Percentiles rank a stretch among this genome's conserved stretches.
Conservation (phyloP, 2,329 filamentous ascomycete species). For the Amauroascus niger region DNA sequence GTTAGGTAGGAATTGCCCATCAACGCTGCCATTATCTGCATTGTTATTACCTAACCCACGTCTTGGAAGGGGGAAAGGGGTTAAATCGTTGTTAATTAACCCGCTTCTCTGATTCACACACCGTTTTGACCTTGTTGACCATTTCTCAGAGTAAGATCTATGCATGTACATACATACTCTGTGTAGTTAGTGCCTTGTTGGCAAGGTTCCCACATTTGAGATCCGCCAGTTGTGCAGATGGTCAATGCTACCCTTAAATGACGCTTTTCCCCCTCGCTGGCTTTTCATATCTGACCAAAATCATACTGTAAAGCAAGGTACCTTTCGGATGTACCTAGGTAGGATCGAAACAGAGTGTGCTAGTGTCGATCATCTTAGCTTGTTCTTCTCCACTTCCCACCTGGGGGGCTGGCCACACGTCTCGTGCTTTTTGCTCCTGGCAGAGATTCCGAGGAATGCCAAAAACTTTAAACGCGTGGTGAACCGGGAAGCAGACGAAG, state of each 20-base stretch:
- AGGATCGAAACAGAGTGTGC: slow-evolving; percentile 2
- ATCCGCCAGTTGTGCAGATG: neutral
- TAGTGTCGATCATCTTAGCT: slow-evolving; percentile 7
- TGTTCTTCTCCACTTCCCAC: slow-evolving; percentile 3
- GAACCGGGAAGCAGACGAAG: neutral
- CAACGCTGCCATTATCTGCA: neutral
- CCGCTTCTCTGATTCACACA: neutral
- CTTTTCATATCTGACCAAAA: neutral
- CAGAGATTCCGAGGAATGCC: neutral
- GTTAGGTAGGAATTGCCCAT: neutral
- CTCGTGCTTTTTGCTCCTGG: neutral
- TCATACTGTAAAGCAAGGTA: neutral
- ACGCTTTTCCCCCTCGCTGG: neutral
- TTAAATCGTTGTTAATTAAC: neutral
- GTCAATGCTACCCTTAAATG: slow-evolving; percentile 9
- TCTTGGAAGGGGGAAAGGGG: neutral
- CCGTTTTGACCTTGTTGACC: neutral
- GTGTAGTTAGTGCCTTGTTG: too few species aligned
- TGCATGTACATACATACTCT: too few species aligned
- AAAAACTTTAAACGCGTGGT: neutral
- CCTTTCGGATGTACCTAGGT: neutral
- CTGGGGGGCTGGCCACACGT: neutral
- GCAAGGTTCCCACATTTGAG: slow-evolving; percentile 1
- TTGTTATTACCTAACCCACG: neutral
- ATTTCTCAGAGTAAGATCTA: too few species aligned